Evolutionary conservation across 306 rosid species (phyloP).

Genomic region (Sechiopsis laciniata): DNA sequence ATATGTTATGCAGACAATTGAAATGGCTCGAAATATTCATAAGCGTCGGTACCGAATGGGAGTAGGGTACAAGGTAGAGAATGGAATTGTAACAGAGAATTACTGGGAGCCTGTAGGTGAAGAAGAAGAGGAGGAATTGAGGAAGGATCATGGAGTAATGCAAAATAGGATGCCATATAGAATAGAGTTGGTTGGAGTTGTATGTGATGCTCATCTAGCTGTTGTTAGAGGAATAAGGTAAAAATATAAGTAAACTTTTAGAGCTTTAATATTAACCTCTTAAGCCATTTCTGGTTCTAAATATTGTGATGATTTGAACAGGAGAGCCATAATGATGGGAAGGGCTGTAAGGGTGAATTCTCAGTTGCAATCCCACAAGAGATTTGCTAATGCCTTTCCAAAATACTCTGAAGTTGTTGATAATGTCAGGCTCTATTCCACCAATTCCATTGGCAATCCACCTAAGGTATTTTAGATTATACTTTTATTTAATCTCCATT

Average conservation of each 20-base stretch:
- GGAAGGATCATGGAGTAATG: constrained; percentile 8
- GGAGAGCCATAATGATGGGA: constrained; percentile 73
- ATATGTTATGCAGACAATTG: constrained; percentile 69
- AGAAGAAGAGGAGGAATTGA: constrained; percentile 31
- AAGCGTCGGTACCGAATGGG: constrained; percentile 70
- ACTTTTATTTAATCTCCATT: too few relatives aligned
- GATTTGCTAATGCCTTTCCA: constrained; percentile 72
- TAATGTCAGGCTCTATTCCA: constrained; percentile 59
- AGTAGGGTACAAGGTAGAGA: constrained; percentile 68
- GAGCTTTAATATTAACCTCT: neutral
- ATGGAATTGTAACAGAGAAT: constrained; percentile 57
- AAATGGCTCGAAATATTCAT: constrained; percentile 78
- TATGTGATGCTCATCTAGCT: constrained; percentile 88
- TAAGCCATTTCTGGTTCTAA: neutral
- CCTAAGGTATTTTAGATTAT: constrained; percentile 45
- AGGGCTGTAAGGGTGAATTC: constrained; percentile 91
- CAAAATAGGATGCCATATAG: constrained; percentile 52
- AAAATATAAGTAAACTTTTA: neutral
- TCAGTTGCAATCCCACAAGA: constrained; percentile 80
- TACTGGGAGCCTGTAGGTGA: constrained; percentile 69
- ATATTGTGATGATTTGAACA: constrained; percentile 23
- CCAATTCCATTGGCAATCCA: constrained; percentile 47
- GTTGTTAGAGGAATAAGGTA: constrained; percentile 89
- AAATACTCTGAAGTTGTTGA: constrained; percentile 76
- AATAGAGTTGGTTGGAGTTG: constrained; percentile 89